Percentiles rank a stretch among this genome's conserved stretches.
These are phyloP conservation scores for Eucalyptus erythrocorys DNA, from an alignment of 345 rosid species.

Conservation along the genomic window DNA sequence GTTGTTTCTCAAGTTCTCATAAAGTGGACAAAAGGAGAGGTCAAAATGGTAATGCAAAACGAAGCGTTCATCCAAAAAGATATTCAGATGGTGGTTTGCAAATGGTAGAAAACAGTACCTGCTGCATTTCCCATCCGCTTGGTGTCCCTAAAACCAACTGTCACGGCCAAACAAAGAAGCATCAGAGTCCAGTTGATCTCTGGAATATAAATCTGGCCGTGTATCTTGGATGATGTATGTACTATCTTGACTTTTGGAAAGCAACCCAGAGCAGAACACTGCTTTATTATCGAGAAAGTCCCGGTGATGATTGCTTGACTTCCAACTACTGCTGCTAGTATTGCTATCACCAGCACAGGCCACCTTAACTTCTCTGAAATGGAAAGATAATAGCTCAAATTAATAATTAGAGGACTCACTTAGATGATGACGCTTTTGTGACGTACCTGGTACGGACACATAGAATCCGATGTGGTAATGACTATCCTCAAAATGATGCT, in stretches of 20 bases:
- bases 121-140: slow-evolving; percentile 87
- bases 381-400: background rate
- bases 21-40: background rate
- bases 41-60: background rate
- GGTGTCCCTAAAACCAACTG: slow-evolving; percentile 85
- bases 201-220: slow-evolving; percentile 93
- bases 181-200: slow-evolving; percentile 97
- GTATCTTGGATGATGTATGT: slow-evolving; percentile 87
- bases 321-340: slow-evolving; percentile 93
- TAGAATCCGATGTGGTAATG: slow-evolving; percentile 81
- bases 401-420: background rate
- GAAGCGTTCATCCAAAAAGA: background rate
- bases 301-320: slow-evolving; percentile 97
- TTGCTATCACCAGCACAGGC: slow-evolving; percentile 95
- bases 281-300: slow-evolving; percentile 94
- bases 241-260: slow-evolving; percentile 87
- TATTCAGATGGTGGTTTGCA: background rate
- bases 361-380: slow-evolving; percentile 74
- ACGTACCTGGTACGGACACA: slow-evolving; percentile 86
- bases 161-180: slow-evolving; percentile 92
- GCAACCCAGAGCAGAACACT: slow-evolving; percentile 87
- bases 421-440: background rate
- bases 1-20: background rate
- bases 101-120: slow-evolving; percentile 23
- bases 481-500: slow-evolving; percentile 51